Conservation (phyloP, 805 yeast genomes). For the Metschnikowia orientalis region DNA sequence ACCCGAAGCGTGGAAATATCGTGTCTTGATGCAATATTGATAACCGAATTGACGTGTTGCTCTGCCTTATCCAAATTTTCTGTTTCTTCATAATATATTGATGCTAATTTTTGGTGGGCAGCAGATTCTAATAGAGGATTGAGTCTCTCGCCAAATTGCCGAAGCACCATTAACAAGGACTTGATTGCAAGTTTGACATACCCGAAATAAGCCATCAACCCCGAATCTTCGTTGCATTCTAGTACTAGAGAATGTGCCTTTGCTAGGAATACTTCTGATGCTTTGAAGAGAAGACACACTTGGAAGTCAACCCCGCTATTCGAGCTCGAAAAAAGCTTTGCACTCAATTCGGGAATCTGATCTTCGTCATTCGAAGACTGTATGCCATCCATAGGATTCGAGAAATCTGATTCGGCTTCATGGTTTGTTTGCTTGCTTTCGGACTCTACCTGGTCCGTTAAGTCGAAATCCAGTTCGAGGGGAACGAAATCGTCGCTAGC, state of each 20-base stretch:
- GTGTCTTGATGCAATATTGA: conserved; percentile 26
- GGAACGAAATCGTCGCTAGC: conserved; percentile 11
- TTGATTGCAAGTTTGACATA: conserved; percentile 14
- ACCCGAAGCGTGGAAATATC: conserved; percentile 20
- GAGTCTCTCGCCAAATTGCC: conserved; percentile 26
- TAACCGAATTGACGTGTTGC: conserved; percentile 30
- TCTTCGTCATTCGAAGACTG: no score
- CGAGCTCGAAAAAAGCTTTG: conserved; percentile 2
- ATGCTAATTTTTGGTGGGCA: conserved; percentile 34
- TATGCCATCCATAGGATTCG: background rate
- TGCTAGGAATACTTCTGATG: conserved; percentile 10
- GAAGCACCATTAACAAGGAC: conserved; percentile 20
- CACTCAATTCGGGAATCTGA: conserved; percentile 1
- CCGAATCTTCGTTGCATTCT: conserved; percentile 11
- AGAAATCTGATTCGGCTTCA: background rate
- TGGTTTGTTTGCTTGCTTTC: background rate
- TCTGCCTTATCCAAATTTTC: conserved; percentile 38
- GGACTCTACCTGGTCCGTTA: background rate
- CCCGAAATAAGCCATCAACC: conserved; percentile 11
- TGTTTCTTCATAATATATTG: conserved; percentile 40
- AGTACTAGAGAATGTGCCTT: conserved; percentile 15
- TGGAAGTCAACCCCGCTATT: conserved; percentile 6
- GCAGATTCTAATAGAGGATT: conserved; percentile 29
- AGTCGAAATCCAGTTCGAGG: conserved; percentile 12
- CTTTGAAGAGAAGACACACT: conserved; percentile 9